These are phyloP conservation scores for Syncephalis plumigaleata DNA, from an alignment of 371 early-diverging fungal genomes.

Conservation along the genomic window DNA sequence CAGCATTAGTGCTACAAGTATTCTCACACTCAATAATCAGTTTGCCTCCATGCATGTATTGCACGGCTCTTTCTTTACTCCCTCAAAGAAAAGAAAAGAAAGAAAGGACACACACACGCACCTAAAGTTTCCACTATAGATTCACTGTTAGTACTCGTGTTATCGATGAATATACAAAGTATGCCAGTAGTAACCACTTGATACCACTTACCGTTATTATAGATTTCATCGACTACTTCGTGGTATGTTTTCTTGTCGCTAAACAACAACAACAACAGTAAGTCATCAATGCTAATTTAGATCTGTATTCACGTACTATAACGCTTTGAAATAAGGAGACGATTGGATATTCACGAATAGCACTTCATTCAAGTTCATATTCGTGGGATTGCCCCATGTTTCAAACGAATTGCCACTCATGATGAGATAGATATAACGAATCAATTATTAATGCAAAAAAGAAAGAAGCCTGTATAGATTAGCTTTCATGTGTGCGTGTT, in stretches of 20 bases:
- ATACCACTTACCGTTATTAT: conserved; percentile 24
- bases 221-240: conserved; percentile 70
- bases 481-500: too few relatives aligned
- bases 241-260: conserved; percentile 64
- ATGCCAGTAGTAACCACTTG: not conserved
- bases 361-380: conserved; percentile 73
- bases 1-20: not conserved
- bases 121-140: not conserved
- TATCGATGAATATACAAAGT: not conserved
- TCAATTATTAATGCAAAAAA: too few relatives aligned
- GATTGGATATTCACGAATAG: conserved; percentile 49
- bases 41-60: not conserved
- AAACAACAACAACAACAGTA: conserved; percentile 5
- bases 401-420: conserved; percentile 27
- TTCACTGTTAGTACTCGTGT: not conserved
- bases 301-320: conserved; percentile 30
- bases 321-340: conserved; percentile 46
- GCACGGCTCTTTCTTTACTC: not conserved
- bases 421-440: not conserved
- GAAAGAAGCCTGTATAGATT: too few relatives aligned
- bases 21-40: not conserved
- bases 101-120: not conserved
- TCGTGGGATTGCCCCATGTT: conserved; percentile 58
- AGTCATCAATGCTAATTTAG: not conserved
- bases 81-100: not conserved